phyloP scores from a whole-genome alignment of 2,329 filamentous ascomycete species.

The Alternaria sp. region DNA sequence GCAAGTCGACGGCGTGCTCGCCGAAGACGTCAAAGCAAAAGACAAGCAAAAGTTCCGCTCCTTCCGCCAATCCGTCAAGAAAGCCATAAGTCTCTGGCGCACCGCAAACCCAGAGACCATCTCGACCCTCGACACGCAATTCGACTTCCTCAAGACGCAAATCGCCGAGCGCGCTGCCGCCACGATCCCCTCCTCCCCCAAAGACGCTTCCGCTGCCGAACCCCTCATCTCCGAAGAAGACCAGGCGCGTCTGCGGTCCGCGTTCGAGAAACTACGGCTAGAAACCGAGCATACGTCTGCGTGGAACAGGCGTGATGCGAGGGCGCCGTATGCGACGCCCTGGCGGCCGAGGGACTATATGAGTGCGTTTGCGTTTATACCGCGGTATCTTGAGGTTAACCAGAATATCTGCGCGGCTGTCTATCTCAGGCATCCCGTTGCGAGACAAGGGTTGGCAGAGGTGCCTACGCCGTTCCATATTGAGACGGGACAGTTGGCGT shows the following conservation, averaged over 20 bases:
- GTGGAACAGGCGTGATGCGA: constrained; percentile 41
- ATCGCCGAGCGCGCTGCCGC: constrained; percentile 22
- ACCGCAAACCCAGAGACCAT: constrained; percentile 52
- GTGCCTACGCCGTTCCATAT: constrained; percentile 78
- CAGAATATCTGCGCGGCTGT: constrained; percentile 96
- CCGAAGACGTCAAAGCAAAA: constrained; percentile 67
- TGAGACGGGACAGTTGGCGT: constrained; percentile 78
- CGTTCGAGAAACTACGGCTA: constrained; percentile 67
- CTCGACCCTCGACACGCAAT: constrained; percentile 54
- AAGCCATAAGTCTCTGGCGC: constrained; percentile 64
- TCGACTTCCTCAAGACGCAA: constrained; percentile 52
- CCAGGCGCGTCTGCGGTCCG: constrained; percentile 59
- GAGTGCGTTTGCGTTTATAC: constrained; percentile 92
- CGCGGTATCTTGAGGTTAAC: constrained; percentile 95
- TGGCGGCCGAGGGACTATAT: constrained; percentile 89
- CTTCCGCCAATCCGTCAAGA: constrained; percentile 71
- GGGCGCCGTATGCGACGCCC: constrained; percentile 84
- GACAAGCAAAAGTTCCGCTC: constrained; percentile 77
- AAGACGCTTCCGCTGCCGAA: constrained; percentile 13
- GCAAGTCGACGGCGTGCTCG: constrained; percentile 67
- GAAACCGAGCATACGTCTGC: constrained; percentile 80
- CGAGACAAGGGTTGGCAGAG: constrained; percentile 76
- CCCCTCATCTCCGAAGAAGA: constrained; percentile 58
- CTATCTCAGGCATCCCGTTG: constrained; percentile 92
- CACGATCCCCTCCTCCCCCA: constrained; percentile 1